Evolutionary conservation across 805 yeast species (phyloP), one percentile per base, ranked within the genome.

Genomic region (Suhomyces faveliae): DNA sequence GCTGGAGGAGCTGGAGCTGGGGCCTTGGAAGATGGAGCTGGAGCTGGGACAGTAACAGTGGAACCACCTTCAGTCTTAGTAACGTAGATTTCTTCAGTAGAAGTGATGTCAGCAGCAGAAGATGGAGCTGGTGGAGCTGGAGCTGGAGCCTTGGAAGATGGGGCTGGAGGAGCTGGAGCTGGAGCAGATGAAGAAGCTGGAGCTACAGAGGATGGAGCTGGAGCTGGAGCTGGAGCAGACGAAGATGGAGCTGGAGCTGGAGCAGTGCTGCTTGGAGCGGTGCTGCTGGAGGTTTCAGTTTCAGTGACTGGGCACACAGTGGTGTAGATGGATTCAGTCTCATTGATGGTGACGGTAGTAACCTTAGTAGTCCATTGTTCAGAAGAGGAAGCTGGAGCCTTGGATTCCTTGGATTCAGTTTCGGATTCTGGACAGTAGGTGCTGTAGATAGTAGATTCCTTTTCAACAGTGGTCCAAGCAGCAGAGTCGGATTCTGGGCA

Each of bases 341-440:
- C 50, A 43, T 51, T 46, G 7, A 50, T 57, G 15, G 57, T 55
- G 23, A 51, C 47, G 21, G 61, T 56, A 35, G 57, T 55, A 43
- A 45, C 45, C 37, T 43, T 39, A 25, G 53, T 44, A 33, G 44
- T 57, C 40, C 40, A 60, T 53, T 25, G 35, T 11, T 42, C 25
- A 29, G 20, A 33, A 2, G 41, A 42, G 22, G 43, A 27, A 15
- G 46, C 11, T 24, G 10, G 2, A 23, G 40, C 54, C 39, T 29
- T 6, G 37, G 49, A n/a, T n/a, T n/a, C 22, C 24, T 17, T 21
- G n/a, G n/a, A n/a, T 21, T 37, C 40, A 22, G 22, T 13, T 24
- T 15, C 24, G 23, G 43, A 20, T 15, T 44, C 42, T 38, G 63
- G 60, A 45, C 58, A 53, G 52, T 47, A 51, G 20, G 63, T 55